Evolutionary conservation across 441 rosid species (phyloP), one percentile per base, ranked within the genome.

Genomic region (Mallotus repandus): DNA sequence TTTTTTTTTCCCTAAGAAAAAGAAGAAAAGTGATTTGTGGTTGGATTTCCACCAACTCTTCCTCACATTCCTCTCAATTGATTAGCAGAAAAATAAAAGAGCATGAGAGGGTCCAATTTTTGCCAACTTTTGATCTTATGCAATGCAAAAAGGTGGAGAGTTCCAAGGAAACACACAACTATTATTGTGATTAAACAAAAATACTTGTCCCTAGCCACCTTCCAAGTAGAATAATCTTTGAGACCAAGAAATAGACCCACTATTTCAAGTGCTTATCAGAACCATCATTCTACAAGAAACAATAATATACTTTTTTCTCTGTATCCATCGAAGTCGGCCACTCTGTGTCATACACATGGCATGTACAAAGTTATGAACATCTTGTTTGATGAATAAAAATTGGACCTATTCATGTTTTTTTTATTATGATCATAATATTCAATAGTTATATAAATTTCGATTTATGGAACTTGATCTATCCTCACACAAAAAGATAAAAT

Each of bases 211-310:
- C 54, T 46, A 58, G 71, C 84, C 81, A 62, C 76, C 70, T 69
- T 62, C 57, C 75, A 32, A 49, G 57, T 59, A 49, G 25, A 60
- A 45, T 16, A 74, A 74, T 68, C 87, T 82, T 84, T 75, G 29
- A 59, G 58, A 60, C 74, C 77, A 75, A 77, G 79, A 81, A 60
- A 72, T 21, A 68, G 83, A 77, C 87, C 85, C 89, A 72, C 81
- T 68, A 48, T 25, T 72, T 66, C 54, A 66, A 52, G 63, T 70
- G 64, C 78, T 78, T 69, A 62, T 45, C 74, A 49, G 14, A 52
- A 54, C 77, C 49, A 78, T 83, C 57, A 86, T 80, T 77, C 72
- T 77, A 41, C 66, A 73, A 55, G 48, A 43, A 66, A 43, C 18
- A 66, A 69, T 66, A 25, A 50, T 50, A 5, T 55, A 5, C n/a